Conservation (phyloP, 2,329 filamentous ascomycete species). For the Fusarium zealandicum region DNA sequence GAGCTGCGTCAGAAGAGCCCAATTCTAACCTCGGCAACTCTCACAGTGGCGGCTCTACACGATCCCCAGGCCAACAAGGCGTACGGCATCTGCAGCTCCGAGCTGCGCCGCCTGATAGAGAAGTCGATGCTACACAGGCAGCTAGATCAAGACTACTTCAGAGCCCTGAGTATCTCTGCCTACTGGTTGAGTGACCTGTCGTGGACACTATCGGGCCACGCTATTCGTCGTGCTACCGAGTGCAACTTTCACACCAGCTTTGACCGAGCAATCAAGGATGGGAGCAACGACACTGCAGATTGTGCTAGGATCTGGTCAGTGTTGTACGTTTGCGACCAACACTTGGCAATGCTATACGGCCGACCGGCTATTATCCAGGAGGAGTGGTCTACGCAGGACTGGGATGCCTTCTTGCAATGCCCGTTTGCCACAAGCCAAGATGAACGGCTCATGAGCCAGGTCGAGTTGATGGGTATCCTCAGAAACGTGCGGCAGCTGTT, state of each 20-base stretch:
- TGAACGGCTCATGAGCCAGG: conserved; percentile 63
- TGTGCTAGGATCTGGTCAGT: conserved; percentile 66
- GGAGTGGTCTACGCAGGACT: conserved; percentile 61
- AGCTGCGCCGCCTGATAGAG: conserved; percentile 62
- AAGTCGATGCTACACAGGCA: conserved; percentile 49
- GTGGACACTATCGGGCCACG: conserved; percentile 66
- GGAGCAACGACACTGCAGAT: conserved; percentile 54
- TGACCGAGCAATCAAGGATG: conserved; percentile 45
- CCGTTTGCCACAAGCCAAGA: conserved; percentile 60
- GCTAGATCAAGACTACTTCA: conserved; percentile 58
- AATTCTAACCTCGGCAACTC: conserved; percentile 61
- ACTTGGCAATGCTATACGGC: conserved; percentile 66
- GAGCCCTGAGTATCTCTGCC: conserved; percentile 65
- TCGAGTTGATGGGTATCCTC: conserved; percentile 65
- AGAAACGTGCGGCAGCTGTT: conserved; percentile 62
- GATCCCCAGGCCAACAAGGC: conserved; percentile 60
- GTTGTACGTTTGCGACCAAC: conserved; percentile 66
- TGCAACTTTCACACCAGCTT: conserved; percentile 52
- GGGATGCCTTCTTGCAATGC: conserved; percentile 59
- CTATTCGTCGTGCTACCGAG: conserved; percentile 56
- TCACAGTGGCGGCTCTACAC: conserved; percentile 65
- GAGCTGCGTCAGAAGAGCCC: conserved; percentile 62
- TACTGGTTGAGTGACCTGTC: conserved; percentile 69
- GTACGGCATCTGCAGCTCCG: conserved; percentile 60
- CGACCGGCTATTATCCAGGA: conserved; percentile 65